Base-by-base conservation (phyloP, 2,329 filamentous ascomycete species). In the Chrysoporthe austroafricana region DNA sequence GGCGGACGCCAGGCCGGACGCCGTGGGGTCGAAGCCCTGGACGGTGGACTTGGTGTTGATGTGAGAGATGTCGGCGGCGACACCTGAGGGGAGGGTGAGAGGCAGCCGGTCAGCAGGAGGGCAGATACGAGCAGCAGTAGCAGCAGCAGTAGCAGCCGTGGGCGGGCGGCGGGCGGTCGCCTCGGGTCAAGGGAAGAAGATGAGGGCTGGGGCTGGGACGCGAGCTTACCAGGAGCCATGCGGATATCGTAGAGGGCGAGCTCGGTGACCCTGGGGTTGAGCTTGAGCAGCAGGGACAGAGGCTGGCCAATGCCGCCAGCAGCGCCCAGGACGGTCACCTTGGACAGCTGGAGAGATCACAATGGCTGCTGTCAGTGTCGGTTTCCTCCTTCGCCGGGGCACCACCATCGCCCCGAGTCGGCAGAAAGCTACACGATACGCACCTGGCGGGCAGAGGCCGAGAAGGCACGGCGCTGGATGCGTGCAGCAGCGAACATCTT, bases 11-110 rank as follows among this genome's bases (percentile, higher is more conserved):
- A 98, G 91, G 77, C 93, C 93, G 69, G 86, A 85, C 71, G 91
- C 85, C 72, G 87, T 91, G 73, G 94, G 88, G 74, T 94, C 90
- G 83, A 95, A 97, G 79, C 96, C 96, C 77, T 87, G 94, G 82
- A 98, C 95, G 76, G 83, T 90, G 86, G 92, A 95, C 90, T 97
- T 96, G 84, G 95, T 97, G 91, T 98, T 98, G 89, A 99, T 94
- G 88, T 99, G 96, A 79, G 92, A 92, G 83, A 99, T 90, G 83
- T 99, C 96, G 80, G 96, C 96, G 76, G 95, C 96, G 82, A 99
- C 96, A 91, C 95, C 95, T 96, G 39, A 36, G 26, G 52, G 5
- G 21, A 21, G 44, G 34, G 75, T 71, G 58, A 66, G 43, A 60
- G 70, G 42, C 48, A 64, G 66, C n/a, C 50, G 4, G 57, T 75